Evolutionary conservation across 2,329 filamentous ascomycete species (phyloP), one percentile per base, ranked within the genome.

Genomic region (Didymella arachidicola): DNA sequence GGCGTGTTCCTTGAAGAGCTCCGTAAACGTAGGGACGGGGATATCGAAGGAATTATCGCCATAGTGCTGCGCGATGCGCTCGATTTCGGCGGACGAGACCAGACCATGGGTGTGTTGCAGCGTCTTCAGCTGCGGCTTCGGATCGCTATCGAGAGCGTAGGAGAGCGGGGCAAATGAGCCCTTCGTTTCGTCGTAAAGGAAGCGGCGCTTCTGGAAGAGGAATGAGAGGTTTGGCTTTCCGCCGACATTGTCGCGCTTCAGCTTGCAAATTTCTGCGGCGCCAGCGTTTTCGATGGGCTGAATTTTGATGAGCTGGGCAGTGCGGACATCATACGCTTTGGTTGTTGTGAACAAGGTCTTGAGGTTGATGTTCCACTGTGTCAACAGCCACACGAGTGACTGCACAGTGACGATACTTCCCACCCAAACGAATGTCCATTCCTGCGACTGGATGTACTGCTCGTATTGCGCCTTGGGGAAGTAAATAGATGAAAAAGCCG

Each of bases 391-490:
- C 68, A 93, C 81, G 64, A 99, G 84, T 64, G 91, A 88, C 81
- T 99, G 96, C 56, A 90, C 73, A 11, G 93, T 97, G 76, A 96
- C 84, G 74, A 99, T 97, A 67, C 87, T 85, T 71, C 91, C 94
- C 66, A 90, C 86, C 88, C 92, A 99, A 63, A 99, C 92, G 76
- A 97, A 96, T 0, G 96, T 98, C 94, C 95, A 99, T 83, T 99
- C 95, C 69, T 90, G 88, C n/a, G 90, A 93, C 70, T 90, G 87
- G 65, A 99, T 96, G 81, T 98, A 89, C 74, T 89, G 89, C 66
- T 96, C 90, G 79, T 99, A 99, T 66, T 91, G 87, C 53, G 92
- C 89, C 61, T 88, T 83, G 22, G 87, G 90, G 53, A 96, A 87
- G 77, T 97, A 98, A 78, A 93, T 88, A 76, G 91, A 87, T 65